Conservation (phyloP, 352 stramenopile genomes). For the Phytophthora syringae region DNA sequence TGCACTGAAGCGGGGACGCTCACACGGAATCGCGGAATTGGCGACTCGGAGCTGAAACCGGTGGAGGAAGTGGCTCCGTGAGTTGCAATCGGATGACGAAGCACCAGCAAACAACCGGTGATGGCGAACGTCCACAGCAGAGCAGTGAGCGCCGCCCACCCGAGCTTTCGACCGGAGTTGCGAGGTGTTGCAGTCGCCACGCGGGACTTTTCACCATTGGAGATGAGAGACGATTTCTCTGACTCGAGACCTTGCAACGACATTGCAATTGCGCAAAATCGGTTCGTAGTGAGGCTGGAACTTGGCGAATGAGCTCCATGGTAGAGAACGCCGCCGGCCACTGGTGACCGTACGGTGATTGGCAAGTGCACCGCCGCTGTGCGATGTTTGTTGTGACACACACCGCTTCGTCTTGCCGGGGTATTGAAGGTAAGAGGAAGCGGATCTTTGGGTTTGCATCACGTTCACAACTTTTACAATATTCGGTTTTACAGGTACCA, state of each 20-base stretch:
- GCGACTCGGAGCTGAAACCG: constrained; percentile 7
- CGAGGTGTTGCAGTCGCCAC: not conserved
- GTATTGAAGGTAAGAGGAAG: not conserved
- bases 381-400: not conserved
- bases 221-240: constrained; percentile 27
- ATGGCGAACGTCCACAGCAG: constrained; percentile 24
- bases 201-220: constrained; percentile 5
- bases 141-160: not conserved
- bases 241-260: constrained; percentile 24
- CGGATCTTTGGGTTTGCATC: too few species aligned
- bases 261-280: constrained; percentile 19
- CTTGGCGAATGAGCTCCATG: constrained; percentile 38
- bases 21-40: constrained; percentile 45
- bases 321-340: constrained; percentile 25
- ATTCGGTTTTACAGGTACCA: too few species aligned
- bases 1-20: constrained; percentile 42
- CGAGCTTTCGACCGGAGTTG: constrained; percentile 13
- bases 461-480: too few species aligned
- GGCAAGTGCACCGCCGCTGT: constrained; percentile 6
- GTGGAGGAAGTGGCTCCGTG: not conserved
- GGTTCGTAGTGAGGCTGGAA: constrained; percentile 8
- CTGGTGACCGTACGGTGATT: constrained; percentile 18
- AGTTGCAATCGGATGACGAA: constrained; percentile 1
- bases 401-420: constrained; percentile 1
- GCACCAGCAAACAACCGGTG: constrained; percentile 13